Percentiles rank a stretch among this genome's conserved stretches.
Evolutionary conservation across 2,329 filamentous ascomycete genomes (phyloP).

Genomic region (Fusarium goolgardi): DNA sequence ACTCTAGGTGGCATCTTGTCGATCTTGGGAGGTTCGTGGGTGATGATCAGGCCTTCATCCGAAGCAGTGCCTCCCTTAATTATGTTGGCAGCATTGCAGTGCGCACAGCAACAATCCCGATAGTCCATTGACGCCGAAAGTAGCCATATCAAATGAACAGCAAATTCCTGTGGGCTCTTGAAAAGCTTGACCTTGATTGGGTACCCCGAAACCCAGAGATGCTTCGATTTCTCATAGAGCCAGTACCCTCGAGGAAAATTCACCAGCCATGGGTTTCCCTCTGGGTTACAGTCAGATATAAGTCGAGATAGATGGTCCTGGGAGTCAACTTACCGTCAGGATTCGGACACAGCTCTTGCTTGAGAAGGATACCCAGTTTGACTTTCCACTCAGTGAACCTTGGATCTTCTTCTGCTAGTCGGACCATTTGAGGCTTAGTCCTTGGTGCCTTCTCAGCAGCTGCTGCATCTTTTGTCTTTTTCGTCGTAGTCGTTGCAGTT

Average conservation of each 20-base stretch:
- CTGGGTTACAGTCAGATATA: conserved; percentile 45
- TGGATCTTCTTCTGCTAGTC: conserved; percentile 57
- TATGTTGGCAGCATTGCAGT: conserved; percentile 56
- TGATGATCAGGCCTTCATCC: conserved; percentile 48
- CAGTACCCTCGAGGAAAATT: conserved; percentile 60
- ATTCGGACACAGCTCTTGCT: conserved; percentile 57
- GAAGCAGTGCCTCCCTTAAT: conserved; percentile 39
- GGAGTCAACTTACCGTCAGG: conserved; percentile 52
- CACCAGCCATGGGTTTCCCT: conserved; percentile 59
- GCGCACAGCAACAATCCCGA: conserved; percentile 63
- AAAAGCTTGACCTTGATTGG: conserved; percentile 62
- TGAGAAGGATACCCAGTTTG: conserved; percentile 59
- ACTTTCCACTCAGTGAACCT: conserved; percentile 59
- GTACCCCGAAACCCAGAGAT: conserved; percentile 63
- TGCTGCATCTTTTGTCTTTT: conserved; percentile 53
- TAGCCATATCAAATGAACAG: conserved; percentile 64
- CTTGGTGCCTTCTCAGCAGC: conserved; percentile 52
- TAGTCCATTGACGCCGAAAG: conserved; percentile 61
- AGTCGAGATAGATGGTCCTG: background rate
- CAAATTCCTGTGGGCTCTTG: conserved; percentile 66
- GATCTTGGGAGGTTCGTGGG: conserved; percentile 36
- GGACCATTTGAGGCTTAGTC: conserved; percentile 57
- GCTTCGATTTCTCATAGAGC: conserved; percentile 61
- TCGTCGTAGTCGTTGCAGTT: conserved; percentile 47
- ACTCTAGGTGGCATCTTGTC: conserved; percentile 49